Base-by-base conservation (phyloP, 1,284 basidiomycete genomes). In the Ceratorhiza oryzae-sativae region DNA sequence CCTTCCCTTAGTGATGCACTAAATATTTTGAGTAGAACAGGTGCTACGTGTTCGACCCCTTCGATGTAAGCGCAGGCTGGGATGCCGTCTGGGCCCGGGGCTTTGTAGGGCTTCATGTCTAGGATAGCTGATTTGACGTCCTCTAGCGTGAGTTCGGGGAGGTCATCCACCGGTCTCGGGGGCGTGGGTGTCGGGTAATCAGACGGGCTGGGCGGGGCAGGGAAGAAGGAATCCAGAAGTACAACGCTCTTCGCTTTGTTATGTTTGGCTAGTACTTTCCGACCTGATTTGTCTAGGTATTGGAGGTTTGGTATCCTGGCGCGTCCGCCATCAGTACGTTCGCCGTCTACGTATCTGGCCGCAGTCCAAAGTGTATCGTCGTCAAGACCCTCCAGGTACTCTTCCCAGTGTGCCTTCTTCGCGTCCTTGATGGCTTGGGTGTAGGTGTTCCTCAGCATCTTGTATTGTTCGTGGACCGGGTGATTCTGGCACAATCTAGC, bases 151-250 rank as follows among this genome's bases (percentile, higher is more conserved):
- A 71, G 20, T 2, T n/a, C 62, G 6, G 12, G 27, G 23, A 71
- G 60, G 15, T 25, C n/a, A 18, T 27, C 25, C 9, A 59, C 34
- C 12, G 56, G 5, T 41, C 13, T 8, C 65, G 67, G 55, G 23
- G 53, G 34, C 10, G 5, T 3, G 27, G 51, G 4, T 18, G 20
- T 59, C 1, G 39, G 5, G 46, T 23, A 12, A 15, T 18, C 18
- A 3, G 20, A 25, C 9, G 61, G n/a, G n/a, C 20, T 3, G 27
- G 63, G n/a, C 10, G 73, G 70, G 5, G 61, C 20, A 18, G 73
- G 74, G 74, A 75, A 75, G 45, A 73, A 75, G 41, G 73, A 45
- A 0, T 68, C 32, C 3, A 41, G 39, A 1, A 75, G 46, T 4
- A 67, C 49, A 12, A 20, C 1, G 45, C 73, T 48, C 49, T 75